A percentile compares a stretch with the other conserved stretches of the same genome.
Evolutionary conservation across 2,329 filamentous ascomycete genomes (phyloP).

Genomic region (Talaromyces amestolkiae): DNA sequence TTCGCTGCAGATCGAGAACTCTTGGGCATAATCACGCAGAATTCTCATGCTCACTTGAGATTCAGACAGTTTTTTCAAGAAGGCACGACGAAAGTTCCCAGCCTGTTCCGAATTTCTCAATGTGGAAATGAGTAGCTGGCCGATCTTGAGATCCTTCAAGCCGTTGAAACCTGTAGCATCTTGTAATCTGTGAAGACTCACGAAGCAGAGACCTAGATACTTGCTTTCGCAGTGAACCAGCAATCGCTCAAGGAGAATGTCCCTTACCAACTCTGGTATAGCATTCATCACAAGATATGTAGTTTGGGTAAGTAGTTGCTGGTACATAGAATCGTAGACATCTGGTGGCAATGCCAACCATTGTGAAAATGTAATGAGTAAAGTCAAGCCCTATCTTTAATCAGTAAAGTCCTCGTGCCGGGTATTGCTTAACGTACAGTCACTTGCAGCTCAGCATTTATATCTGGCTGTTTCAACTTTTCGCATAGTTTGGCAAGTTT

Average conservation of each 20-base stretch:
- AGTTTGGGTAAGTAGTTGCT: constrained; percentile 28
- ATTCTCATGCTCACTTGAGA: background rate
- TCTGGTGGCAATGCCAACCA: constrained; percentile 26
- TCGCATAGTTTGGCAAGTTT: constrained; percentile 41
- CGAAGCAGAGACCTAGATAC: background rate
- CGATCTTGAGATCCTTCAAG: constrained; percentile 25
- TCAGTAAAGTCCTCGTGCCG: background rate
- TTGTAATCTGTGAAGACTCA: too few species aligned
- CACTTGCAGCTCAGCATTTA: constrained; percentile 32
- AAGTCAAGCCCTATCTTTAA: constrained; percentile 30
- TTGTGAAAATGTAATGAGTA: constrained; percentile 31
- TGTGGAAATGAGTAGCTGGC: constrained; percentile 26
- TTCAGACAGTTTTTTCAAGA: background rate
- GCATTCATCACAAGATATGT: constrained; percentile 23
- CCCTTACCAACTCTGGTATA: constrained; percentile 26
- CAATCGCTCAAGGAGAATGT: constrained; percentile 36
- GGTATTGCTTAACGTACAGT: constrained; percentile 28
- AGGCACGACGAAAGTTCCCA: background rate
- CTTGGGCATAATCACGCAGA: constrained; percentile 7
- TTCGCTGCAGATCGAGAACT: background rate
- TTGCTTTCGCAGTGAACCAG: constrained; percentile 32
- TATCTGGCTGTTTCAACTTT: constrained; percentile 33
- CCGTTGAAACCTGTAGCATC: background rate
- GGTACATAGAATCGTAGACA: constrained; percentile 27
- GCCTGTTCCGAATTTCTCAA: constrained; percentile 21